Evolutionary conservation across 257 asterid species (phyloP), one percentile per base, ranked within the genome.

Genomic region (Przewalskia tangutica): DNA sequence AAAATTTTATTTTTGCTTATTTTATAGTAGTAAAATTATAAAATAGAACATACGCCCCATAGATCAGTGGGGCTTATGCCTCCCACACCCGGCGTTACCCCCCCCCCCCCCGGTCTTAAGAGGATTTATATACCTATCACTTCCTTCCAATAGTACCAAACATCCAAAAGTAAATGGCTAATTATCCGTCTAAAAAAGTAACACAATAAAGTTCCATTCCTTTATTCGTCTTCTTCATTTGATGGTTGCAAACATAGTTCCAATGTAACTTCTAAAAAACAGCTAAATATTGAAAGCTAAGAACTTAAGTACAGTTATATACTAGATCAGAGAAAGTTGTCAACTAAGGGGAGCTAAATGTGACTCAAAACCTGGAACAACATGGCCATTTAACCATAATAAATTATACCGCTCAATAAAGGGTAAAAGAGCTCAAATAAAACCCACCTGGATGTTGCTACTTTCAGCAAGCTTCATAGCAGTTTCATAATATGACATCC

Each of bases 401-500:
- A 73, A 0, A 48, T 0, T 6, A 50, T 4, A 12, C 16, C 48
- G 13, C 34, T n/a, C 48, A 53, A 42, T 50, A 77, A 10, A 16
- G 2, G 46, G 71, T 17, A 54, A 50, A 59, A 2, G 5, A 42
- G 36, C 23, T 34, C 2, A 6, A 18, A 11, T 16, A 20, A 75
- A 76, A 77, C 75, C 81, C 76, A 97, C 99, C 98, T 91, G 91
- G 83, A 94, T 93, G 75, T 90, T 91, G 90, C 96, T 89, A 88
- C 89, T 86, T 88, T 92, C 96, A 44, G 98, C 96, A 82, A 97
- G 93, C 93, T 91, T 93, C 78, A 79, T 84, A 71, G 99, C 99
- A 66, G 98, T 92, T 82, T 90, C 95, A 80, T 89, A 94, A 85
- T 94, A 96, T 16, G 99, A 96, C 98, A 96, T 94, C 59, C 98